Evolutionary conservation across 108 stramenopile genomes (phyloP).

Genomic region (Cyclostephanos invisitatus): DNA sequence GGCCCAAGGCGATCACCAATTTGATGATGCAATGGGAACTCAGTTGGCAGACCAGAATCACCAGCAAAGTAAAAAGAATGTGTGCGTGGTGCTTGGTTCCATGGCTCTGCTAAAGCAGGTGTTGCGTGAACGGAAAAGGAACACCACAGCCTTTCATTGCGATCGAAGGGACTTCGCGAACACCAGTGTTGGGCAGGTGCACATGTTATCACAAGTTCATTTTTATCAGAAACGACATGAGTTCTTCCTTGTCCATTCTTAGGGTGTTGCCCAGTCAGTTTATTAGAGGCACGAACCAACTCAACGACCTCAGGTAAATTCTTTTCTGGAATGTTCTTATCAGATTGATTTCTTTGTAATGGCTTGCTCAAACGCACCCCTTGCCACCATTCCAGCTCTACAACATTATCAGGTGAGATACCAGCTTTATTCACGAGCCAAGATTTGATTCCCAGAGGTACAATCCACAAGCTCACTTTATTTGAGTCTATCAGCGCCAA

Average conservation of each 20-base stretch:
- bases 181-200: conserved; percentile 93
- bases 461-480: conserved; percentile 65
- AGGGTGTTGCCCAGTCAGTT: conserved; percentile 15
- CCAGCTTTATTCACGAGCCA: conserved; percentile 69
- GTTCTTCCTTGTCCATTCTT: background rate
- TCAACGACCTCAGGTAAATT: conserved; percentile 27
- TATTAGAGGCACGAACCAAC: conserved; percentile 43
- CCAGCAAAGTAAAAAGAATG: conserved; percentile 84
- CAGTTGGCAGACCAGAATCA: conserved; percentile 74
- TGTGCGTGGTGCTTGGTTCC: conserved; percentile 5
- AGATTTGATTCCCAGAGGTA: conserved; percentile 74
- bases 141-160: conserved; percentile 89
- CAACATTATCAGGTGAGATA: conserved; percentile 54
- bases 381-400: conserved; percentile 94
- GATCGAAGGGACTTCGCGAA: conserved; percentile 84
- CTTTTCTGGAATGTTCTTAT: background rate
- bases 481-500: conserved; percentile 49
- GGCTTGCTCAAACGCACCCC: conserved; percentile 36
- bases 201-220: conserved; percentile 56
- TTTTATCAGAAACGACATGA: conserved; percentile 14
- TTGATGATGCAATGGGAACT: conserved; percentile 84
- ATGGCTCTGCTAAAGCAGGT: background rate
- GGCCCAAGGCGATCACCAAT: conserved; percentile 84
- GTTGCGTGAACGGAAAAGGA: conserved; percentile 67
- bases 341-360: background rate